These are phyloP conservation scores for Corrigiola litoralis DNA, from an alignment of 179 eudicot species.

Conservation along the genomic window DNA sequence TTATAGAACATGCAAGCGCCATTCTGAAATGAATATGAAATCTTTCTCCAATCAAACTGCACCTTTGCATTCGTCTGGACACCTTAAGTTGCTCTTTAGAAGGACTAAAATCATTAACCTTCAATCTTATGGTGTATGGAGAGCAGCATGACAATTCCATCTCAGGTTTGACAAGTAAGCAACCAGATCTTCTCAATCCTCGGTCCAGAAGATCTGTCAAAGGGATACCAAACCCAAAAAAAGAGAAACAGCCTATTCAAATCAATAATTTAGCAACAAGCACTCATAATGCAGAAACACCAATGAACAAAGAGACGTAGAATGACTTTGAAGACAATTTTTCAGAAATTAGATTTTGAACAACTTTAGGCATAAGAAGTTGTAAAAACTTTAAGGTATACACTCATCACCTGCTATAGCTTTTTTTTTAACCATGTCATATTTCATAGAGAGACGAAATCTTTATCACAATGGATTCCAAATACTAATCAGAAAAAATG, in stretches of 20 bases:
- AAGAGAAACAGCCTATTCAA: not conserved
- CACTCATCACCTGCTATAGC: too few relatives aligned
- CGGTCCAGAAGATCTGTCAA: conserved; percentile 85
- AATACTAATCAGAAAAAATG: not conserved
- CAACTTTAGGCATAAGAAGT: too few relatives aligned
- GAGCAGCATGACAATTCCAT: conserved; percentile 97
- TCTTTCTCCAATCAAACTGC: not conserved
- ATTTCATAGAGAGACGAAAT: too few relatives aligned
- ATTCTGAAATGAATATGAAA: not conserved
- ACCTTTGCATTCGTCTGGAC: conserved; percentile 80
- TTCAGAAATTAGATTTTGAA: too few relatives aligned
- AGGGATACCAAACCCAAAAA: conserved; percentile 5
- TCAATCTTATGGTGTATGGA: conserved; percentile 84
- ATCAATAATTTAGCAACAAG: not conserved
- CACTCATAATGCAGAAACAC: not conserved
- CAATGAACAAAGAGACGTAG: too few relatives aligned
- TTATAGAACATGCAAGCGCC: not conserved
- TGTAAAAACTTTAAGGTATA: too few relatives aligned
- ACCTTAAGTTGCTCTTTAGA: conserved; percentile 88
- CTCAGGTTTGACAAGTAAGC: conserved; percentile 88
- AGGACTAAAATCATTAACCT: conserved; percentile 74
- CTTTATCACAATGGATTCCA: too few relatives aligned
- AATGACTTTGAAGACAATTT: too few relatives aligned
- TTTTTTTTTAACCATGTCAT: too few relatives aligned
- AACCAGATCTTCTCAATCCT: conserved; percentile 99